Conservation (phyloP, 768 basidiomycete genomes). For the Calocybe indica region DNA sequence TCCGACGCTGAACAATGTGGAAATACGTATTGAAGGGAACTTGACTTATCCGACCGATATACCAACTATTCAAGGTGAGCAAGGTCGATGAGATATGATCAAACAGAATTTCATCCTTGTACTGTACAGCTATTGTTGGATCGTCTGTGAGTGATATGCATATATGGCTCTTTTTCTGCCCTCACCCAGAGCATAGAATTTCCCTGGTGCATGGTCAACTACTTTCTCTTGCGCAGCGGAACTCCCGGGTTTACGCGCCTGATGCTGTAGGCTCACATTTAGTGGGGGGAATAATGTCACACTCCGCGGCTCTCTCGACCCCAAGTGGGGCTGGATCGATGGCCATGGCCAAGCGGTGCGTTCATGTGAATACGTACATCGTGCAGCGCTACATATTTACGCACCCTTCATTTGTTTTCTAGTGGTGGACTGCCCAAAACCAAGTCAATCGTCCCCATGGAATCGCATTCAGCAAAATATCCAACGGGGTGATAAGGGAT, state of each 20-base stretch:
- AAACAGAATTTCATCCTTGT: neutral
- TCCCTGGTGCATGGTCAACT: slow-evolving; percentile 39
- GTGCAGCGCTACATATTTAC: neutral
- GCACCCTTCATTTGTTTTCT: neutral
- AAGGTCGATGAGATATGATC: neutral
- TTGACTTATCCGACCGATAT: slow-evolving; percentile 50
- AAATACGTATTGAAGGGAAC: slow-evolving; percentile 52
- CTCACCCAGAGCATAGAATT: slow-evolving; percentile 21
- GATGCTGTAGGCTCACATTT: slow-evolving; percentile 42
- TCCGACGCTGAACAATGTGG: slow-evolving; percentile 48
- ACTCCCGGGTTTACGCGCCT: neutral
- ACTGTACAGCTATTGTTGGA: slow-evolving; percentile 32
- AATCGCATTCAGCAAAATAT: slow-evolving; percentile 47
- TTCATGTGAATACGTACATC: neutral
- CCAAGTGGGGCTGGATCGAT: slow-evolving; percentile 62
- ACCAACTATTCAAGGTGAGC: slow-evolving; percentile 40
- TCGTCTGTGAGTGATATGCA: slow-evolving; percentile 29
- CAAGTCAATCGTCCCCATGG: slow-evolving; percentile 53
- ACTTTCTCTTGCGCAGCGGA: neutral
- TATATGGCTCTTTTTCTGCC: neutral
- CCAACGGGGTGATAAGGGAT: slow-evolving; percentile 46
- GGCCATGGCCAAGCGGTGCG: slow-evolving; percentile 49
- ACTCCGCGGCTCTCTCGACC: slow-evolving; percentile 46
- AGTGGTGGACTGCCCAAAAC: slow-evolving; percentile 57
- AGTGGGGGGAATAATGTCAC: slow-evolving; percentile 53